Evolutionary conservation across 805 yeast species (phyloP).

Genomic region (Candida boleticola): DNA sequence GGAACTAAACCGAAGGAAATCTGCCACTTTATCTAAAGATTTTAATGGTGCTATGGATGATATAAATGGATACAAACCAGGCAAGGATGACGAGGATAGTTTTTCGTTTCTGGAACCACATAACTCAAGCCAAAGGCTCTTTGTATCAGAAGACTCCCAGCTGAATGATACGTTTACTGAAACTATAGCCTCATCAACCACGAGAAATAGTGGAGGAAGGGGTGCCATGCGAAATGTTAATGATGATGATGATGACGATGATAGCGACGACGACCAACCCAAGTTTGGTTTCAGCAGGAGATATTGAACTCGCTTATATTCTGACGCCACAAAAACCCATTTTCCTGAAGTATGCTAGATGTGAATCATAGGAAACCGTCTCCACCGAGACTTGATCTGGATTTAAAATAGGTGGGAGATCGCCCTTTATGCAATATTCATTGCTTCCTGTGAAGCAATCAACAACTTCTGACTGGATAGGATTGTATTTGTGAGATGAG

Average conservation of each 20-base stretch:
- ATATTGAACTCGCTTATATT: not conserved
- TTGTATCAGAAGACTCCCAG: constrained; percentile 10
- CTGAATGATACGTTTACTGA: constrained; percentile 22
- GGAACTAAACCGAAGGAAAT: not conserved
- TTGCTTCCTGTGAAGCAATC: constrained; percentile 31
- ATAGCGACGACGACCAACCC: constrained; percentile 31
- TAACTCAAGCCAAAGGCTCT: not conserved
- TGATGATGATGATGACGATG: constrained; percentile 25
- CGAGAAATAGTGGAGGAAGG: too few species aligned
- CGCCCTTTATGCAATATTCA: constrained; percentile 28
- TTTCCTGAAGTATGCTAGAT: constrained; percentile 36
- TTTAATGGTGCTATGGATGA: constrained; percentile 17
- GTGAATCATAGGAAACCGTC: constrained; percentile 24
- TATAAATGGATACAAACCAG: constrained; percentile 6
- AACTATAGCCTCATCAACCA: too few species aligned
- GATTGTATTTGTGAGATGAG: constrained; percentile 22
- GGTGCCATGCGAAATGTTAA: too few species aligned
- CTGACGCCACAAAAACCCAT: constrained; percentile 31
- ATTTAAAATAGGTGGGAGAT: constrained; percentile 17
- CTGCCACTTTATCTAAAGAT: constrained; percentile 10
- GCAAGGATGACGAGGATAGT: constrained; percentile 2
- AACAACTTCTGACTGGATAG: constrained; percentile 26
- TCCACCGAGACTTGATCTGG: constrained; percentile 11
- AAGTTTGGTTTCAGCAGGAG: constrained; percentile 29
- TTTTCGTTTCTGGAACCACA: constrained; percentile 3